A percentile compares a stretch with the other conserved stretches of the same genome.
Conservation (phyloP, 768 basidiomycete genomes). For the Rhodotorula toruloides region DNA sequence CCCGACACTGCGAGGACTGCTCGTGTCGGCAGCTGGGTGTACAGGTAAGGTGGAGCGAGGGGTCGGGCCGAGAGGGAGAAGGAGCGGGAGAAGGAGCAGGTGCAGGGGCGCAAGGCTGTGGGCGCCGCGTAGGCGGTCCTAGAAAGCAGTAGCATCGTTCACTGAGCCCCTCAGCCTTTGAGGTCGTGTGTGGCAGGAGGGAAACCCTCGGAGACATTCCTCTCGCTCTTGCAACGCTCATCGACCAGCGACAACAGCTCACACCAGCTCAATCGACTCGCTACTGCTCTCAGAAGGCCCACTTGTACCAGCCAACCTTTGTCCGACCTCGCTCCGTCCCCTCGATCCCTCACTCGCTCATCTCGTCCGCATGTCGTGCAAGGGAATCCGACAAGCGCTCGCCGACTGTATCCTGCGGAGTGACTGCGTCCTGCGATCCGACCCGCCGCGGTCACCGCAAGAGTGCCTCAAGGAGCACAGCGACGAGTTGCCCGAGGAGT, state of each 20-base stretch:
- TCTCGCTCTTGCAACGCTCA: no score
- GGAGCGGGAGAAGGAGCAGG: neutral
- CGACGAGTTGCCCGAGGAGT: conserved; percentile 72
- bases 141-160: neutral
- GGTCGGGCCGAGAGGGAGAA: neutral
- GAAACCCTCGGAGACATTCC: no score
- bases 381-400: conserved; percentile 67
- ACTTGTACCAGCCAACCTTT: neutral
- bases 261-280: no score
- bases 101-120: neutral
- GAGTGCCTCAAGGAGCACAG: conserved; percentile 73
- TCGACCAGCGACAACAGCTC: no score
- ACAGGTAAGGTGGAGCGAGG: conserved; percentile 8
- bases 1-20: conserved; percentile 33
- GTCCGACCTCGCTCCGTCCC: neutral
- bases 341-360: neutral
- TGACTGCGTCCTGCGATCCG: conserved; percentile 77
- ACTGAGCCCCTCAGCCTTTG: no score
- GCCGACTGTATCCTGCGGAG: conserved; percentile 78
- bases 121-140: neutral
- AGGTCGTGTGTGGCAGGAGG: no score
- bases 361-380: conserved; percentile 55
- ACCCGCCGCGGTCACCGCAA: conserved; percentile 55
- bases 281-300: no score
- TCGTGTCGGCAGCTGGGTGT: conserved; percentile 13